Base-by-base conservation (phyloP, 1,284 basidiomycete species). In the Rhodotorula sp. region DNA sequence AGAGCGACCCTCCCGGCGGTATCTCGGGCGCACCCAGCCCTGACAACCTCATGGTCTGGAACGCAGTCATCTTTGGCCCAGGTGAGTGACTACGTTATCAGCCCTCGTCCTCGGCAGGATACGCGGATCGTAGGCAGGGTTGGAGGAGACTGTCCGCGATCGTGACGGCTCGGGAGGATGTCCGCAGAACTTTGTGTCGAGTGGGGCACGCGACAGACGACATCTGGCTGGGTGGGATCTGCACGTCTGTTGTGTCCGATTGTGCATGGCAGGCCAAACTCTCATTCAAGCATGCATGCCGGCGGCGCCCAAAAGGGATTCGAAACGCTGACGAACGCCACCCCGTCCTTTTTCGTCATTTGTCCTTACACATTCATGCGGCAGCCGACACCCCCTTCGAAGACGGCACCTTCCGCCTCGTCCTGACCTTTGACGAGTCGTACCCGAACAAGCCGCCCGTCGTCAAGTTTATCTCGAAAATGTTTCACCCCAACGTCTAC, bases 41-140 rank as follows among this genome's bases (percentile, higher is more conserved):
- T 0, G 95, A 98, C 82, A 98, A 98, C 81, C 95, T 99, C 81
- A 95, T 98, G 92, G 85, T 98, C 18, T 99, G 95, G 95, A 98
- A 99, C 80, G 95, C 95, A 2, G 95, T 99, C 76, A 99, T 99
- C 77, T 98, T 99, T 80, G 95, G 95, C 1, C 95, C 95, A 81
- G 90, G 94, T 93, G 70, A 78, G 89, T 83, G 2, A n/a, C 6
- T n/a, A 7, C n/a, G 3, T 5, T 19, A 5, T 7, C 19, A 14
- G 14, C 34, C 21, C 21, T 67, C 31, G 21, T n/a, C 21, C 18
- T 50, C 49, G 12, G 12, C 23, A n/a, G 23, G 18, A 14, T 14
- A 31, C 28, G 54, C 54, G 54, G n/a, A 23, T 52, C 50, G 50
- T 15, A 52, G 14, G 54, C 54, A 55, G 54, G 54, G 26, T 55